phyloP scores from a whole-genome alignment of 1,284 basidiomycete species.

The Malassezia slooffiae region DNA sequence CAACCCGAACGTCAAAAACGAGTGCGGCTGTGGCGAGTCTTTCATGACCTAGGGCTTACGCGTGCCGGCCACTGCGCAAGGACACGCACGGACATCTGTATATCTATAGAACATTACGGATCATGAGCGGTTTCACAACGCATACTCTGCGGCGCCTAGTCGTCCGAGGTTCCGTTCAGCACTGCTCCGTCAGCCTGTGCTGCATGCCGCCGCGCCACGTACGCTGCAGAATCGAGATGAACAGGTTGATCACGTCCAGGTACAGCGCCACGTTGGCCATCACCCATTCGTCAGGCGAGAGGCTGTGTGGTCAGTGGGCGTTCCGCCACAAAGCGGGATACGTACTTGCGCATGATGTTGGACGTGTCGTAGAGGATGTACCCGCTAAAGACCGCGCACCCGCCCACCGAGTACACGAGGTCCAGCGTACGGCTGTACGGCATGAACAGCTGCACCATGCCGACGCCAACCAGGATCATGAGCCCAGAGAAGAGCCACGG shows the following conservation, averaged over 20 bases:
- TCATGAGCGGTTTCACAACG: neutral
- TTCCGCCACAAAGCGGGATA: neutral
- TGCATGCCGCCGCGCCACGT: neutral
- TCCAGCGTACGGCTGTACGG: constrained; percentile 68
- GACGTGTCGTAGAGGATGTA: constrained; percentile 64
- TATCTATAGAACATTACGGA: neutral
- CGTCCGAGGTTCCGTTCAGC: constrained; percentile 4
- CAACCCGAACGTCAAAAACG: constrained; percentile 62
- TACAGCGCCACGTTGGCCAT: constrained; percentile 70
- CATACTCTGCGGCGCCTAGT: constrained; percentile 2
- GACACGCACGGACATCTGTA: no score
- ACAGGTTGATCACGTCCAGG: constrained; percentile 55
- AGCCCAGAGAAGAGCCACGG: constrained; percentile 66
- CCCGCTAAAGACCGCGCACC: constrained; percentile 63
- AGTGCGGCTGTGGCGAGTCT: constrained; percentile 84
- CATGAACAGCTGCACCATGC: constrained; percentile 63
- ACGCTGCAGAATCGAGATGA: constrained; percentile 58
- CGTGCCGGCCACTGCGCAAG: no score
- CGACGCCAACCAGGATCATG: constrained; percentile 35
- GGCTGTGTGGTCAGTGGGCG: constrained; percentile 50
- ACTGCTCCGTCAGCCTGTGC: constrained; percentile 6
- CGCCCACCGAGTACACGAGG: constrained; percentile 64
- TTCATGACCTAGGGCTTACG: constrained; percentile 50
- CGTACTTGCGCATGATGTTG: constrained; percentile 54
- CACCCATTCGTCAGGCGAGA: constrained; percentile 78